A percentile compares a stretch with the other conserved stretches of the same genome.
phyloP scores from a whole-genome alignment of 257 asterid species.

The Lycium ferocissimum region DNA sequence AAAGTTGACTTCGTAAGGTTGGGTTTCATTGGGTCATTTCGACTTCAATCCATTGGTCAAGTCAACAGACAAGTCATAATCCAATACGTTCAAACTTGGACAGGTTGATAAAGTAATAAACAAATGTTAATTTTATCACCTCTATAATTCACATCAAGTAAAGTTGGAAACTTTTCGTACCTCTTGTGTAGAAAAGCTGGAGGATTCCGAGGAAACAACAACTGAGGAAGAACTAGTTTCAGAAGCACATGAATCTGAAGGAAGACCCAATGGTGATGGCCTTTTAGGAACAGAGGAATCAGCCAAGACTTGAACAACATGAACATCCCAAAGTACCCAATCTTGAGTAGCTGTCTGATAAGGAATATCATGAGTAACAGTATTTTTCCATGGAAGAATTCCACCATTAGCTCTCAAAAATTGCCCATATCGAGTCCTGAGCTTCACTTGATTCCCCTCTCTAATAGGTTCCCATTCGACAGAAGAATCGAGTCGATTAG shows the following conservation, averaged over 20 bases:
- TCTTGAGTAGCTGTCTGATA: slow-evolving; percentile 82
- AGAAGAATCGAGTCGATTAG: slow-evolving; percentile 77
- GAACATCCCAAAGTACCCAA: slow-evolving; percentile 87
- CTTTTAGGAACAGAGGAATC: slow-evolving; percentile 49
- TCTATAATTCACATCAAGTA: neutral
- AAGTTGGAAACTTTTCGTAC: slow-evolving; percentile 40
- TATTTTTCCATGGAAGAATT: slow-evolving; percentile 89
- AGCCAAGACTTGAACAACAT: slow-evolving; percentile 63
- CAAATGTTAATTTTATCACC: neutral
- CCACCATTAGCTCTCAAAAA: slow-evolving; percentile 89
- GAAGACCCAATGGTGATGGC: slow-evolving; percentile 39
- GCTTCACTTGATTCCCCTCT: slow-evolving; percentile 70
- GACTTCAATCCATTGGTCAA: neutral
- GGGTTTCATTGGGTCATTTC: neutral
- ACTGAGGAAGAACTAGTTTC: slow-evolving; percentile 62
- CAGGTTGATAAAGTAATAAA: no score
- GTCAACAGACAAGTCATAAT: neutral
- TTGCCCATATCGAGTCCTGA: slow-evolving; percentile 90
- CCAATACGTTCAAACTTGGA: neutral
- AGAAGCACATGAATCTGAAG: slow-evolving; percentile 60
- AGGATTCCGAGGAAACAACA: slow-evolving; percentile 57
- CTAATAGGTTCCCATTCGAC: slow-evolving; percentile 94
- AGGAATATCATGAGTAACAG: slow-evolving; percentile 91
- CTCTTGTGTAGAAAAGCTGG: slow-evolving; percentile 75
- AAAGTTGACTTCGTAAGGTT: neutral